These are phyloP conservation scores for Elymus sibiricus DNA, from an alignment of 176 grass and related monocot genomes.

Conservation along the genomic window DNA sequence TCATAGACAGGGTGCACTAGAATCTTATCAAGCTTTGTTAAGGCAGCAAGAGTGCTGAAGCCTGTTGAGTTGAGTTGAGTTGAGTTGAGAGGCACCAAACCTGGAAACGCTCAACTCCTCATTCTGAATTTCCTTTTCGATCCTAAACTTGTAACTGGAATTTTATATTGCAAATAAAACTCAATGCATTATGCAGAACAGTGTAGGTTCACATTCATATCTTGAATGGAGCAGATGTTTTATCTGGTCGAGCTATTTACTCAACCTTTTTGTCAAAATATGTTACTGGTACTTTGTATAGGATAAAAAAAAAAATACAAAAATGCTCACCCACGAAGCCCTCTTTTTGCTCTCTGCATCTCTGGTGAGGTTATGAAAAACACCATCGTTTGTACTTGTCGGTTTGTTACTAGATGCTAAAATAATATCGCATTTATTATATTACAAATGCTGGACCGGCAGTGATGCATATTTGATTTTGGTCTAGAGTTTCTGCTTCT, in stretches of 20 bases:
- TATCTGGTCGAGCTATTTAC: not conserved
- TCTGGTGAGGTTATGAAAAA: constrained; percentile 40
- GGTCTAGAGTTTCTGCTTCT: constrained; percentile 1
- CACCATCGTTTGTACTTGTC: constrained; percentile 30
- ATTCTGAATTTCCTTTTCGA: not conserved
- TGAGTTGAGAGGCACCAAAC: not conserved
- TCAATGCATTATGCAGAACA: not conserved
- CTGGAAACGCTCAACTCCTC: not conserved
- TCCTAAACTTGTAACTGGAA: not conserved
- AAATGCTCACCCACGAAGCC: no score
- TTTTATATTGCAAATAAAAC: not conserved
- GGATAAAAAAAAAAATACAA: no score
- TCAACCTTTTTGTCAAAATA: no score
- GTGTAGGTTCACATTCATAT: not conserved
- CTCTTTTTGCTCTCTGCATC: constrained; percentile 18
- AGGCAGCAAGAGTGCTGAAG: not conserved
- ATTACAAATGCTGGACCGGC: constrained; percentile 34
- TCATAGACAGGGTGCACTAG: not conserved
- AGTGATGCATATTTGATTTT: constrained; percentile 26
- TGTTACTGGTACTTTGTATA: no score
- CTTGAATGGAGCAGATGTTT: not conserved
- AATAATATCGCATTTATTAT: constrained; percentile 4
- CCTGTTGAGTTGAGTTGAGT: not conserved
- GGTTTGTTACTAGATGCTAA: constrained; percentile 35
- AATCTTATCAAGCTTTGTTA: not conserved